phyloP scores from a whole-genome alignment of 2,329 filamentous ascomycete genomes.

The Sclerotinia nivalis region DNA sequence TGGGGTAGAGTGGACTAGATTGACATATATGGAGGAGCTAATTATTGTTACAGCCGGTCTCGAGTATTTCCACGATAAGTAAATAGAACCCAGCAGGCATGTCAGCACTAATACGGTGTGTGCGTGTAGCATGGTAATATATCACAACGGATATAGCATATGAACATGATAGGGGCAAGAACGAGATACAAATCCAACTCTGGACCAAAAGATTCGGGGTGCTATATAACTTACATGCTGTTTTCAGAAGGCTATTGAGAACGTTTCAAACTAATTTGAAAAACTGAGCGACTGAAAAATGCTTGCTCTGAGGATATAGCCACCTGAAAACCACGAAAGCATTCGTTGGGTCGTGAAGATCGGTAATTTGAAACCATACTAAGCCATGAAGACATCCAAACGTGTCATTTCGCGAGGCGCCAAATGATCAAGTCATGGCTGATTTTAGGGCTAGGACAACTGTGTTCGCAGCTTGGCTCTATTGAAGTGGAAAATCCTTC shows the following conservation, averaged over 20 bases:
- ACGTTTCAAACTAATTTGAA: background rate
- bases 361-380: background rate
- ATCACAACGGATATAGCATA: background rate
- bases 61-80: background rate
- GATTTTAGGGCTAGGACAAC: background rate
- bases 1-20: background rate
- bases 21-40: background rate
- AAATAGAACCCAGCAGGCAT: background rate
- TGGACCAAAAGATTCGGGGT: background rate
- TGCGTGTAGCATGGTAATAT: background rate
- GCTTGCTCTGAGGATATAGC: no score
- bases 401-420: background rate
- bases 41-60: background rate
- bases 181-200: background rate
- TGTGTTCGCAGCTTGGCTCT: background rate
- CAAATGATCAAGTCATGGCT: no score
- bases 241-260: background rate
- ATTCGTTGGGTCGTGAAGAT: background rate
- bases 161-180: background rate
- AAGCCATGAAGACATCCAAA: background rate
- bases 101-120: slow-evolving; percentile 1
- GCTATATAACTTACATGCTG: background rate
- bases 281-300: background rate
- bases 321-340: background rate
- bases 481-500: background rate